phyloP scores from a whole-genome alignment of 495 filamentous ascomycete species.

The Neohortaea acidophila region DNA sequence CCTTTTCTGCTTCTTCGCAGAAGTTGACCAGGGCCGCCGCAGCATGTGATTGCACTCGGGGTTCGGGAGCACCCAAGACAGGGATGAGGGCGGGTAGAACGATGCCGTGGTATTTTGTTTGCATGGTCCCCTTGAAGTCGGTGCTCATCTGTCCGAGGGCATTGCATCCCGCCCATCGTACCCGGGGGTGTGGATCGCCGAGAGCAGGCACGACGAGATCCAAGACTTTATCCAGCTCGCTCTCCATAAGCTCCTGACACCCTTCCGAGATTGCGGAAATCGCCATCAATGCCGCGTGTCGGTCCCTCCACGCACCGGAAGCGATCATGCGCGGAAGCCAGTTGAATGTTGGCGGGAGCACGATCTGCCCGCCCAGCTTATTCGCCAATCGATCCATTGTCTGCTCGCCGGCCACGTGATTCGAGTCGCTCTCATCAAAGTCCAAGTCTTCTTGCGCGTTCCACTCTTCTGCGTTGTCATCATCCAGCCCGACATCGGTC shows the following conservation, averaged over 20 bases:
- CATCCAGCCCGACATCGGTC: conserved; percentile 94
- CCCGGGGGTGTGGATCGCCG: conserved; percentile 81
- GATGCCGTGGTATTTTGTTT: conserved; percentile 76
- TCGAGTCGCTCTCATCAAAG: conserved; percentile 86
- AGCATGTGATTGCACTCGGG: conserved; percentile 90
- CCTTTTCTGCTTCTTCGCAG: conserved; percentile 95
- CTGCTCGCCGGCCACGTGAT: conserved; percentile 97
- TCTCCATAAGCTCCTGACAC: conserved; percentile 88
- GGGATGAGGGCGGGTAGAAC: conserved; percentile 85
- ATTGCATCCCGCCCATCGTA: conserved; percentile 96
- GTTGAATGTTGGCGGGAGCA: conserved; percentile 84
- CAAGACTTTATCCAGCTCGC: conserved; percentile 83
- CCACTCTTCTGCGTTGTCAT: conserved; percentile 93
- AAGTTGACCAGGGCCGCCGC: conserved; percentile 97
- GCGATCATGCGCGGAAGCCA: conserved; percentile 98
- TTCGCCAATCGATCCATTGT: conserved; percentile 97
- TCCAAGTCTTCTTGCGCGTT: conserved; percentile 87
- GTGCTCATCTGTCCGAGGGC: conserved; percentile 99
- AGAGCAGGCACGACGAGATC: conserved; percentile 86
- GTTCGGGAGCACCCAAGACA: conserved; percentile 76
- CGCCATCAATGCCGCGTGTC: conserved; percentile 96
- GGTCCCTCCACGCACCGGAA: conserved; percentile 85
- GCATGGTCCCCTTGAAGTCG: conserved; percentile 97
- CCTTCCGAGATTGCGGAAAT: conserved; percentile 98
- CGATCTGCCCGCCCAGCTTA: conserved; percentile 75